phyloP scores from a whole-genome alignment of 116 monocot genomes.

The Posidonia oceanica region DNA sequence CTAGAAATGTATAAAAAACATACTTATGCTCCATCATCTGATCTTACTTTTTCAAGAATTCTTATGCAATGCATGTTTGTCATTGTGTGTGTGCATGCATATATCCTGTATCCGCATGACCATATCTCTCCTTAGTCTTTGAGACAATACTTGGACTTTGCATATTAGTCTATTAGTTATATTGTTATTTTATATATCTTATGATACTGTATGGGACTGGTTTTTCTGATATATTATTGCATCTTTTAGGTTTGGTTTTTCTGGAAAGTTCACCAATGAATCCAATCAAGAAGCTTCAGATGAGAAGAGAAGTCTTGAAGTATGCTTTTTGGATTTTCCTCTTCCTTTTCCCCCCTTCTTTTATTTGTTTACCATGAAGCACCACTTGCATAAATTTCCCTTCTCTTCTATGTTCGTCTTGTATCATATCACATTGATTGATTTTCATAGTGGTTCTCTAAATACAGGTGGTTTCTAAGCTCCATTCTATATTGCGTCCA shows the following conservation, averaged over 20 bases:
- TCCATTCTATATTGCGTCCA: slow-evolving; percentile 89
- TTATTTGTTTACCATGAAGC: background rate
- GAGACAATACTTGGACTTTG: too few species aligned
- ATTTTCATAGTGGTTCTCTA: background rate
- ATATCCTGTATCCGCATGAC: too few species aligned
- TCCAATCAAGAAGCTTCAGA: slow-evolving; percentile 44
- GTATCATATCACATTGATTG: background rate
- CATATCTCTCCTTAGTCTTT: too few species aligned
- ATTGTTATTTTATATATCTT: background rate
- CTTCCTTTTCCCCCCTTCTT: background rate
- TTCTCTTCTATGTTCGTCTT: background rate
- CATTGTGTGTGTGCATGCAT: too few species aligned
- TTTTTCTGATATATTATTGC: background rate
- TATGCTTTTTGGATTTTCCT: slow-evolving; percentile 3
- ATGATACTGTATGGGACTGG: background rate
- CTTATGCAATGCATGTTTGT: too few species aligned
- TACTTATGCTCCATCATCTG: too few species aligned
- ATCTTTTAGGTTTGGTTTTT: slow-evolving; percentile 78
- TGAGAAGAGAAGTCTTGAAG: slow-evolving; percentile 73
- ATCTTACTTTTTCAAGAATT: too few species aligned
- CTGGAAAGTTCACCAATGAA: slow-evolving; percentile 42
- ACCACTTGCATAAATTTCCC: background rate
- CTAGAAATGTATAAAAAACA: too few species aligned
- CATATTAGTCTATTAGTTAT: too few species aligned
- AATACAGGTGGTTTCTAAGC: slow-evolving; percentile 72